Conservation (phyloP, 768 basidiomycete genomes). For the Xerocomellus amylosporus region DNA sequence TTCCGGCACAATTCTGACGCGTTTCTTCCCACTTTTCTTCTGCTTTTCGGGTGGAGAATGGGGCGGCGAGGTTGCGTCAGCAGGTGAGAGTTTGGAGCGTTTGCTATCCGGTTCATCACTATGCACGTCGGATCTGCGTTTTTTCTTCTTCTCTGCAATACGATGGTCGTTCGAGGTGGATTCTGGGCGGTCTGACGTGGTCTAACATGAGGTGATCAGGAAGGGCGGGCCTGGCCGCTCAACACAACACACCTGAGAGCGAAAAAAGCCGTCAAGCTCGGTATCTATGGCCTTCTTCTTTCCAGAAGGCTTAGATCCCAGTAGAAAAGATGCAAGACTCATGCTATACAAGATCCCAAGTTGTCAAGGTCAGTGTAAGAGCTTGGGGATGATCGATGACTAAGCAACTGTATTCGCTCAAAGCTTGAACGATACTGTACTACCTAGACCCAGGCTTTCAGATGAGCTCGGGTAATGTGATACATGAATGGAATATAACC, state of each 20-base stretch:
- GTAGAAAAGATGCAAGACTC: slow-evolving; percentile 56
- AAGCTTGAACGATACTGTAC: too few species aligned
- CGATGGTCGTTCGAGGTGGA: slow-evolving; percentile 2
- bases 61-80: slow-evolving; percentile 15
- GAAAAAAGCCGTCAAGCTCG: slow-evolving; percentile 65
- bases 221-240: background rate
- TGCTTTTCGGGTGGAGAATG: slow-evolving; percentile 17
- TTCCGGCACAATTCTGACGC: background rate
- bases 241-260: slow-evolving; percentile 43
- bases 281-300: slow-evolving; percentile 47
- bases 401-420: too few species aligned
- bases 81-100: slow-evolving; percentile 12
- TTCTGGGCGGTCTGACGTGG: background rate
- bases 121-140: slow-evolving; percentile 12
- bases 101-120: slow-evolving; percentile 17
- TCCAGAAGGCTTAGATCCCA: slow-evolving; percentile 33
- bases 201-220: slow-evolving; percentile 10
- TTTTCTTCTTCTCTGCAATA: slow-evolving; percentile 7
- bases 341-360: slow-evolving; percentile 27
- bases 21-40: slow-evolving; percentile 13
- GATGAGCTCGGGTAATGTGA: too few species aligned
- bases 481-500: too few species aligned
- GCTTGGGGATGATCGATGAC: too few species aligned
- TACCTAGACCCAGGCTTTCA: too few species aligned
- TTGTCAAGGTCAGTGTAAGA: too few species aligned